Evolutionary conservation across 2,329 filamentous ascomycete genomes (phyloP).

Genomic region (Verticillium nonalfalfae): DNA sequence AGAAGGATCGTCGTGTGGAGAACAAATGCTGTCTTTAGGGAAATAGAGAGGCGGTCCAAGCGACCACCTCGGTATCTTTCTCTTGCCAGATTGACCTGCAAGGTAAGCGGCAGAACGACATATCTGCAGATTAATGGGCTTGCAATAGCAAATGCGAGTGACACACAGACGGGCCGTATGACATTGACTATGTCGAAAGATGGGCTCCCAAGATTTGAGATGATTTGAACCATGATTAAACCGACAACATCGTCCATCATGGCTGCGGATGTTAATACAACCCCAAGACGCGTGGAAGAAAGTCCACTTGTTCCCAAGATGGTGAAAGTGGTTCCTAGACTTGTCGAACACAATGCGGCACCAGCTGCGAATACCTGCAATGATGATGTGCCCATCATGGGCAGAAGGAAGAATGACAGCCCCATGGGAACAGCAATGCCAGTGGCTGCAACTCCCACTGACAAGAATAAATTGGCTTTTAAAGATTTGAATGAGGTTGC

Average conservation of each 20-base stretch:
- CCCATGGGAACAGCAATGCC: slow-evolving; percentile 59
- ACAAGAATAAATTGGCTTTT: slow-evolving; percentile 54
- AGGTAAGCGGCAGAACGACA: slow-evolving; percentile 33
- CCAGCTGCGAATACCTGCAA: slow-evolving; percentile 67
- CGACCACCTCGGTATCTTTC: slow-evolving; percentile 11
- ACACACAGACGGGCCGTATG: slow-evolving; percentile 38
- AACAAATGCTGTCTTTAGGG: slow-evolving; percentile 29
- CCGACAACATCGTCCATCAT: slow-evolving; percentile 81
- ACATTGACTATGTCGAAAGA: slow-evolving; percentile 25
- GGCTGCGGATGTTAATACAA: slow-evolving; percentile 65
- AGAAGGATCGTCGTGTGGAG: slow-evolving; percentile 45
- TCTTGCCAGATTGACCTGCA: slow-evolving; percentile 23
- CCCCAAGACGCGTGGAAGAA: slow-evolving; percentile 39
- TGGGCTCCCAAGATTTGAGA: slow-evolving; percentile 52
- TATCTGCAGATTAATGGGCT: slow-evolving; percentile 40
- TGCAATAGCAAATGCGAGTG: slow-evolving; percentile 42
- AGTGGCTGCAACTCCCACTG: slow-evolving; percentile 55
- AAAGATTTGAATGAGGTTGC: slow-evolving; percentile 47
- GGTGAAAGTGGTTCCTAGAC: slow-evolving; percentile 64
- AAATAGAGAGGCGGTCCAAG: slow-evolving; percentile 18
- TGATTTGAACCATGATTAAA: slow-evolving; percentile 70
- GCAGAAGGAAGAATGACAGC: slow-evolving; percentile 54
- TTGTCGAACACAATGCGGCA: slow-evolving; percentile 68
- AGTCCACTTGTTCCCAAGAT: slow-evolving; percentile 37
- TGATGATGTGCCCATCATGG: slow-evolving; percentile 40